Percentiles rank a stretch among this genome's conserved stretches.
phyloP scores from a whole-genome alignment of 2,329 filamentous ascomycete species.

The Apiospora saccharicola region DNA sequence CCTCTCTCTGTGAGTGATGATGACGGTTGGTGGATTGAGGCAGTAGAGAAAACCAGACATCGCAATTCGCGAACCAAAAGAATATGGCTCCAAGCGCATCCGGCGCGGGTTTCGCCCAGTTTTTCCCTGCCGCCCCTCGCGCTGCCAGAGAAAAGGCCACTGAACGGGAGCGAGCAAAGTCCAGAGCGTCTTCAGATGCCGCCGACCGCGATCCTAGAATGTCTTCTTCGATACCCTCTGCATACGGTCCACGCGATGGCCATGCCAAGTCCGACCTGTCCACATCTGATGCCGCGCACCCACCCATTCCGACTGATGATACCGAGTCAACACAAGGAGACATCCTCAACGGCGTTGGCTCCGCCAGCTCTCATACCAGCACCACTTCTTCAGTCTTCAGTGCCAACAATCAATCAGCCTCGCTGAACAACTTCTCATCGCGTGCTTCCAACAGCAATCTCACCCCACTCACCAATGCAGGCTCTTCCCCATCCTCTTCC shows the following conservation, averaged over 20 bases:
- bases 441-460: constrained; percentile 51
- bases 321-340: constrained; percentile 69
- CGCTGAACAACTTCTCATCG: constrained; percentile 49
- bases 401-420: constrained; percentile 50
- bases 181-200: constrained; percentile 44
- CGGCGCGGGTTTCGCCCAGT: constrained; percentile 87
- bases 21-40: constrained; percentile 58
- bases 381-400: constrained; percentile 77
- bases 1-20: constrained; percentile 55
- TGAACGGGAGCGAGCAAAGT: constrained; percentile 68
- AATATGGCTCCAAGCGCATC: constrained; percentile 67
- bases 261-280: constrained; percentile 43
- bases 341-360: constrained; percentile 73
- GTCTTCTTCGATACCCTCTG: constrained; percentile 29
- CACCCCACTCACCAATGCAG: constrained; percentile 60
- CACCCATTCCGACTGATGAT: constrained; percentile 56
- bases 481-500: constrained; percentile 54
- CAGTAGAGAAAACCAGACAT: constrained; percentile 57
- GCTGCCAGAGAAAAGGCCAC: constrained; percentile 65
- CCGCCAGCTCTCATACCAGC: constrained; percentile 75
- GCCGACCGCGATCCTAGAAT: constrained; percentile 40
- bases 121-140: constrained; percentile 81
- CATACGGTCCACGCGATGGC: constrained; percentile 40
- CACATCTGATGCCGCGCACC: constrained; percentile 47
- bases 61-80: constrained; percentile 63